Evolutionary conservation across 208 protist genomes (phyloP).

Genomic region (Crithidia brevicula): DNA sequence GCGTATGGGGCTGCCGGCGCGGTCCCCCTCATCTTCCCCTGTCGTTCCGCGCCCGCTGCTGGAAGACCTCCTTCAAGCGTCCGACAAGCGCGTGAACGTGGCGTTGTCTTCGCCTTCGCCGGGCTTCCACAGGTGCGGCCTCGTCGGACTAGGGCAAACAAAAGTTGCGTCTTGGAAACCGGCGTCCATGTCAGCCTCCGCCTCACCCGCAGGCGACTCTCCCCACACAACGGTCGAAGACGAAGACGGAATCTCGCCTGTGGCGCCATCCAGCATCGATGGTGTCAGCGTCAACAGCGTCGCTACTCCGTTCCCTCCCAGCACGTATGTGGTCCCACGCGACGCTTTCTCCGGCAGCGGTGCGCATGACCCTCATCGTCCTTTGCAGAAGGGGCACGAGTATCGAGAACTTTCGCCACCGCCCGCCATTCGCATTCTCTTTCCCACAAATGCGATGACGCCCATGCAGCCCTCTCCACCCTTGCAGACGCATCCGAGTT

Average conservation of each 20-base stretch:
- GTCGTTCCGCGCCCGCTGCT: neutral
- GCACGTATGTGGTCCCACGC: neutral
- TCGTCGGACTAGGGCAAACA: neutral
- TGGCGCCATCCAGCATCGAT: conserved; percentile 12
- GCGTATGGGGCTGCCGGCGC: neutral
- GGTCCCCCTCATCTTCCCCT: neutral
- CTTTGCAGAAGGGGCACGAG: neutral
- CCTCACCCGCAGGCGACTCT: neutral
- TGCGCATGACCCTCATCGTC: neutral
- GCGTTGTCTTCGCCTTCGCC: neutral
- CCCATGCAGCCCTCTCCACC: neutral
- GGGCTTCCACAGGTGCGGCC: conserved; percentile 1
- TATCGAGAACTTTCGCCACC: conserved; percentile 10
- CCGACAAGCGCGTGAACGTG: neutral
- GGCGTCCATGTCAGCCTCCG: neutral
- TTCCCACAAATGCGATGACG: neutral
- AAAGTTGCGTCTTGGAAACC: conserved; percentile 9
- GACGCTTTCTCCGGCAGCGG: neutral
- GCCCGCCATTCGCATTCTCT: conserved; percentile 30
- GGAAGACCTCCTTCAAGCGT: neutral
- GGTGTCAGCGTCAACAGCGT: conserved; percentile 18
- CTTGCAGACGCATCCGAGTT: too few species aligned
- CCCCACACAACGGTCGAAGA: neutral
- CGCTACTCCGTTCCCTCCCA: conserved; percentile 3
- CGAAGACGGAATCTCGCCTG: neutral